Evolutionary conservation across 140 eudicot genomes (phyloP), one percentile per base, ranked within the genome.

Genomic region (Senecio squalidus): DNA sequence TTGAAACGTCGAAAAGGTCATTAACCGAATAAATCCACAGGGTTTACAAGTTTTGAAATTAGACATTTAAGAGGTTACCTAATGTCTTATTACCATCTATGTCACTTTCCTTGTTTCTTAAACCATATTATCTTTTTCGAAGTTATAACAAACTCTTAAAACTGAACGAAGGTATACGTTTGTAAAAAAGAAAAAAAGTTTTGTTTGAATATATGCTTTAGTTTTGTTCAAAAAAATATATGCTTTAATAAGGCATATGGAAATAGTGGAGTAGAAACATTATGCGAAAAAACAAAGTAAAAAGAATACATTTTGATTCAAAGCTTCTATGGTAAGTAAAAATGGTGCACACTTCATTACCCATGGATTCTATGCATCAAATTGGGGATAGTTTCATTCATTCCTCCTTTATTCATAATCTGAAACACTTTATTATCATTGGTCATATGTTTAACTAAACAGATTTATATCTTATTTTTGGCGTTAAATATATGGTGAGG

Each of bases 1-100:
- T 55, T 91, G 39, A 50, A 59, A 52, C 74, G 85, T 14, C 49
- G 64, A 18, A 84, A 76, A 79, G 83, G 88, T 40, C 93, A 68
- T 55, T 84, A 76, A 59, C 24, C 28, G 20, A n/a, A n/a, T n/a
- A n/a, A n/a, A n/a, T n/a, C n/a, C n/a, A n/a, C 18, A 30, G 40
- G 36, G 50, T 48, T 26, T 3, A 51, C 70, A 34, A 64, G 62
- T 65, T 52, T 52, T 65, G 44, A 65, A 52, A 36, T 52, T 41
- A 65, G 44, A n/a, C 0, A 51, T 43, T 38, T 4, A 5, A 16
- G 52, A 25, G n/a, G n/a, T n/a, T n/a, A n/a, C n/a, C n/a, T n/a
- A n/a, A n/a, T n/a, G n/a, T n/a, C n/a, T n/a, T n/a, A n/a, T n/a
- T n/a, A n/a, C n/a, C n/a, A n/a, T n/a, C n/a, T n/a, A n/a, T n/a